Conservation (phyloP, 2,329 filamentous ascomycete species). For the Dactylonectria estremocensis region DNA sequence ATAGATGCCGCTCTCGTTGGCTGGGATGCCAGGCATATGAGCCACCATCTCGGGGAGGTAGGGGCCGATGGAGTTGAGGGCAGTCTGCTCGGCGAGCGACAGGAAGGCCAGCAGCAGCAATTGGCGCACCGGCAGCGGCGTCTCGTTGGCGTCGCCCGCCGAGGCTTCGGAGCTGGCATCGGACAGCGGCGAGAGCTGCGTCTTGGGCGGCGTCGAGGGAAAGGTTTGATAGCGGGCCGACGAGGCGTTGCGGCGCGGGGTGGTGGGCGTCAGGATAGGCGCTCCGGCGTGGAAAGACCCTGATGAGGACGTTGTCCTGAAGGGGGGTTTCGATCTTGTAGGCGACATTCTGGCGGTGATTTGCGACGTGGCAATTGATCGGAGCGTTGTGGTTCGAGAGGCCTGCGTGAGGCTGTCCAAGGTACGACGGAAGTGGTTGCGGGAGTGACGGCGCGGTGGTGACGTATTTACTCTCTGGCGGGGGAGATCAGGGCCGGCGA, state of each 20-base stretch:
- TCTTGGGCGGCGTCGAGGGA: constrained; percentile 80
- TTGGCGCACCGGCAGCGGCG: constrained; percentile 86
- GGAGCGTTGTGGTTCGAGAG: background rate
- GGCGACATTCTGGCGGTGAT: constrained; percentile 39
- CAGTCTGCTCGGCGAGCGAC: constrained; percentile 94
- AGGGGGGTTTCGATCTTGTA: constrained; percentile 27
- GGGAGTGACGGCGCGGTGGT: background rate
- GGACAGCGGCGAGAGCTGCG: constrained; percentile 63
- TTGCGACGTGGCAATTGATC: background rate
- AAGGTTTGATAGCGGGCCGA: constrained; percentile 88
- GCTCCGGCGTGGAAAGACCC: constrained; percentile 69
- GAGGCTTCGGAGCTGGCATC: constrained; percentile 47
- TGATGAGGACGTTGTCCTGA: constrained; percentile 52
- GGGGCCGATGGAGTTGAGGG: constrained; percentile 94
- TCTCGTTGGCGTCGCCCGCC: constrained; percentile 65
- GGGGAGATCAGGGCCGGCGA: background rate
- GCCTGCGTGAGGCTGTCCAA: too few relatives aligned
- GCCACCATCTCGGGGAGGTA: constrained; percentile 95
- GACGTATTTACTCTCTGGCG: background rate
- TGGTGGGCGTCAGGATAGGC: constrained; percentile 59
- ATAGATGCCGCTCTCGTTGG: constrained; percentile 83
- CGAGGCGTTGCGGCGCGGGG: constrained; percentile 58
- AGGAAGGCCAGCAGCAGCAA: constrained; percentile 89
- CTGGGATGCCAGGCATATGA: constrained; percentile 84
- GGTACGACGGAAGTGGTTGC: background rate